Conservation (phyloP, 1,284 basidiomycete genomes). For the Mrakiaceae sp. region DNA sequence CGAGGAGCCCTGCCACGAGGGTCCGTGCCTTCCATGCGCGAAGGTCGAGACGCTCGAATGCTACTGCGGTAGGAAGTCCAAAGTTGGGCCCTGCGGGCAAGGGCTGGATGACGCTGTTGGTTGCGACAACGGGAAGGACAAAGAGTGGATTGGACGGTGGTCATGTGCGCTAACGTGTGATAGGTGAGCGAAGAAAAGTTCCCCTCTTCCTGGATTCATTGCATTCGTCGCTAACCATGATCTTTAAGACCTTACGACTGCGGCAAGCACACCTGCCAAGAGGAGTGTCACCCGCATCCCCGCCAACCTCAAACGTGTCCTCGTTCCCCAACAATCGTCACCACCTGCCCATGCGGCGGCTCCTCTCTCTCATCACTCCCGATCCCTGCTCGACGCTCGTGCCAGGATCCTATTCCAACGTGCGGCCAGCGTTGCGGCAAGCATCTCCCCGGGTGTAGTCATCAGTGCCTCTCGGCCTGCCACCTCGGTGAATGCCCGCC, state of each 20-base stretch:
- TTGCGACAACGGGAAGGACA: conserved; percentile 25
- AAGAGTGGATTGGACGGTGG: conserved; percentile 38
- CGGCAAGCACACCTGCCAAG: conserved; percentile 49
- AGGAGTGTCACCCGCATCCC: conserved; percentile 56
- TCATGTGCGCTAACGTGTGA: too few relatives aligned
- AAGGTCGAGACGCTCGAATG: conserved; percentile 49
- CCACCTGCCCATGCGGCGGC: conserved; percentile 67
- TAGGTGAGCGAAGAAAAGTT: too few relatives aligned
- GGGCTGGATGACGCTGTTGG: conserved; percentile 31
- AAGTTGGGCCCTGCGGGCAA: conserved; percentile 47
- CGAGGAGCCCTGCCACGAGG: conserved; percentile 54
- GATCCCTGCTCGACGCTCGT: conserved; percentile 30
- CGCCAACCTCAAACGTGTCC: conserved; percentile 53
- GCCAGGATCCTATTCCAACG: conserved; percentile 65
- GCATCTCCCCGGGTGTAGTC: conserved; percentile 49
- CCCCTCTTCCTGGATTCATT: too few relatives aligned
- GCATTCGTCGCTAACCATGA: too few relatives aligned
- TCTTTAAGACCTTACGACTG: conserved; percentile 55
- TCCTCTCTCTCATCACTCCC: too few relatives aligned
- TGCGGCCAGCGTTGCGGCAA: conserved; percentile 60
- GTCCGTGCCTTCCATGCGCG: conserved; percentile 53
- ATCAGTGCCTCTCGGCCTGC: conserved; percentile 51
- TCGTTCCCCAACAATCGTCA: conserved; percentile 52
- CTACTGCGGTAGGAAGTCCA: conserved; percentile 50
- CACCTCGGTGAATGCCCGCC: conserved; percentile 52